Evolutionary conservation across 2,329 filamentous ascomycete genomes (phyloP), one percentile per base, ranked within the genome.

Genomic region (Whalleya microplaca): DNA sequence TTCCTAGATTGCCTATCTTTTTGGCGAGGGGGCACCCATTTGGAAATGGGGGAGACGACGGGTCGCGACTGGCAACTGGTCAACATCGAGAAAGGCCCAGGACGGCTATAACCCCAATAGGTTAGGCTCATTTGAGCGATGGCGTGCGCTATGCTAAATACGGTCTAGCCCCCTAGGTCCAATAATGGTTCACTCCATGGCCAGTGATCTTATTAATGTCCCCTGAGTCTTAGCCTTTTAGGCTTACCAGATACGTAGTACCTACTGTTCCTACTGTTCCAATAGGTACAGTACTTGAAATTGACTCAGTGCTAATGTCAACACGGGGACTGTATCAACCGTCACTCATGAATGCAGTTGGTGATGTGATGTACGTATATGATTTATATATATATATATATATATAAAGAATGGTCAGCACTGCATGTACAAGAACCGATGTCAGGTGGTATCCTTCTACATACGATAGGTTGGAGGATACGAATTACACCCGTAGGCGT

Each of bases 51-150:
- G 55, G 52, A 32, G 32, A 41, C 45, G 41, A 52, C 45, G 49
- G n/a, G n/a, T n/a, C n/a, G 32, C 18, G 47, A 40, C 49, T 53
- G 46, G 57, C 57, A 57, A 55, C 51, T 60, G 60, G 57, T 32
- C 49, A 40, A 42, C 53, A 54, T 41, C 52, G 55, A 56, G 50
- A 58, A 47, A 37, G 32, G 32, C 6, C 4, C 32, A 6, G 32
- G 14, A 14, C 32, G 50, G 56, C 52, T 53, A 48, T 58, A 21
- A 29, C 60, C 21, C 19, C 41, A 58, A 21, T 43, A n/a, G 46
- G 60, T 56, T 63, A 63, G 55, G 41, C 41, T 20, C 46, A 56
- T 56, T 51, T 60, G 27, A 56, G 53, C 53, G 60, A 63, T 56
- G 40, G 45, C 41, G 43, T 47, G 21, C 41, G 45, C 52, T 56